Evolutionary conservation across 192 early-diverging fungal species (phyloP).

Genomic region (Mortierella hygrophila): DNA sequence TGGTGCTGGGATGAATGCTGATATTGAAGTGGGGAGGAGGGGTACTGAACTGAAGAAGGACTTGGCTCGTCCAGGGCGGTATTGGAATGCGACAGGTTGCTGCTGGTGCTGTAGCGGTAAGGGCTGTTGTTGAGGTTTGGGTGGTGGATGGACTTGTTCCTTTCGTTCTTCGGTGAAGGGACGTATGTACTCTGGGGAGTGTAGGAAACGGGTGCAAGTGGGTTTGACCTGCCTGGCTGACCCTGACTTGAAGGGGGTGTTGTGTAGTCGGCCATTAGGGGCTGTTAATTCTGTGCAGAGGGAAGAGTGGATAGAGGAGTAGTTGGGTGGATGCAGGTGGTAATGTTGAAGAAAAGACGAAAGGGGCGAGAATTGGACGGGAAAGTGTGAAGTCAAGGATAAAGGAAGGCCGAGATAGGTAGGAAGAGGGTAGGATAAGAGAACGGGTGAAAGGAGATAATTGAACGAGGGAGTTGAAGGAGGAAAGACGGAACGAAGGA

Average conservation of each 20-base stretch:
- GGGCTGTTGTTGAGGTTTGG: slow-evolving; percentile 14
- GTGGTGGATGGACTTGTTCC: slow-evolving; percentile 13
- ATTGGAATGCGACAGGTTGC: slow-evolving; percentile 1
- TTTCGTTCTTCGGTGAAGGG: slow-evolving; percentile 18
- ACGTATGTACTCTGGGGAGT: slow-evolving; percentile 43
- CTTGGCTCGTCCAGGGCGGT: slow-evolving; percentile 8
- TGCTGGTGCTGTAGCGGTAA: slow-evolving; percentile 3
- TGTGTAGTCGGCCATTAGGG: slow-evolving; percentile 40
- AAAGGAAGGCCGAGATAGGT: background rate
- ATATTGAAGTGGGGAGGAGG: slow-evolving; percentile 21
- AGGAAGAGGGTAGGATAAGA: background rate
- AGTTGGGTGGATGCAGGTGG: background rate
- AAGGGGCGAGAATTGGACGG: too few species aligned
- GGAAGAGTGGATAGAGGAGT: background rate
- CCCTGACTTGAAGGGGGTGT: slow-evolving; percentile 23
- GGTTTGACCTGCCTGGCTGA: slow-evolving; percentile 25
- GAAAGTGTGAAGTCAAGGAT: background rate
- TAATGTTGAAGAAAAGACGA: background rate
- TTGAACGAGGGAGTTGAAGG: too few species aligned
- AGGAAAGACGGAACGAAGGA: background rate
- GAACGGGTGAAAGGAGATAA: background rate
- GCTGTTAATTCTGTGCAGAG: background rate
- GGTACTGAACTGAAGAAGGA: slow-evolving; percentile 16
- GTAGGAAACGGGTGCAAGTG: slow-evolving; percentile 41
- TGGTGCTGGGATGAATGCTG: slow-evolving; percentile 19